These are phyloP conservation scores for Neospermospora avenae DNA, from an alignment of 2,329 filamentous ascomycete species.

Conservation along the genomic window DNA sequence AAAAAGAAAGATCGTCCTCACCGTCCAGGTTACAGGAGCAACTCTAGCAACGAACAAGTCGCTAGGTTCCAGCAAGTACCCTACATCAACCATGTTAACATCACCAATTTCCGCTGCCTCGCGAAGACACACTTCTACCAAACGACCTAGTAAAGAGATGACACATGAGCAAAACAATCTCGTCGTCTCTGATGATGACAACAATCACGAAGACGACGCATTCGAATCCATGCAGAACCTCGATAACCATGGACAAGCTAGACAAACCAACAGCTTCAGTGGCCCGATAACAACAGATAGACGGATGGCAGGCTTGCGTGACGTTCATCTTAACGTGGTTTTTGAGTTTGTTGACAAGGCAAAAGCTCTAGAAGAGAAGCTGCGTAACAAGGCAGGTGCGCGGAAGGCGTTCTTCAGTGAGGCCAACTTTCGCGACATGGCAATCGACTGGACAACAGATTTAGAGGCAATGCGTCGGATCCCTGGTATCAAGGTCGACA, in stretches of 20 bases:
- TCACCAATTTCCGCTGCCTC: slow-evolving; percentile 50
- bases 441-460: slow-evolving; percentile 61
- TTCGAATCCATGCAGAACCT: slow-evolving; percentile 19
- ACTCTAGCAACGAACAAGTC: slow-evolving; percentile 16
- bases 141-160: slow-evolving; percentile 33
- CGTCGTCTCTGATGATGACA: slow-evolving; percentile 39
- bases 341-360: slow-evolving; percentile 62
- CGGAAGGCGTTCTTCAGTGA: slow-evolving; percentile 64
- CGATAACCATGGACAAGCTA: slow-evolving; percentile 33
- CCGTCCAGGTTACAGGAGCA: slow-evolving; percentile 29
- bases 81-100: slow-evolving; percentile 64
- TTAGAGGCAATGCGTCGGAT: slow-evolving; percentile 61
- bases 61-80: slow-evolving; percentile 7
- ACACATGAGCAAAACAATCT: slow-evolving; percentile 45
- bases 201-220: slow-evolving; percentile 37
- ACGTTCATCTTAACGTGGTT: slow-evolving; percentile 62
- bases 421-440: slow-evolving; percentile 68
- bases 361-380: slow-evolving; percentile 54
- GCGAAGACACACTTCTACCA: slow-evolving; percentile 32
- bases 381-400: slow-evolving; percentile 57
- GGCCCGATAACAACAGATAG: slow-evolving; percentile 57
- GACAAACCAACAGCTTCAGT: slow-evolving; percentile 41
- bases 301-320: slow-evolving; percentile 51
- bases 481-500: slow-evolving; percentile 58
- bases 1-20: slow-evolving; percentile 30